Percentiles rank a stretch among this genome's conserved stretches.
phyloP scores from a whole-genome alignment of 805 yeast genomes.

The Wickerhamiella sergipiensis region DNA sequence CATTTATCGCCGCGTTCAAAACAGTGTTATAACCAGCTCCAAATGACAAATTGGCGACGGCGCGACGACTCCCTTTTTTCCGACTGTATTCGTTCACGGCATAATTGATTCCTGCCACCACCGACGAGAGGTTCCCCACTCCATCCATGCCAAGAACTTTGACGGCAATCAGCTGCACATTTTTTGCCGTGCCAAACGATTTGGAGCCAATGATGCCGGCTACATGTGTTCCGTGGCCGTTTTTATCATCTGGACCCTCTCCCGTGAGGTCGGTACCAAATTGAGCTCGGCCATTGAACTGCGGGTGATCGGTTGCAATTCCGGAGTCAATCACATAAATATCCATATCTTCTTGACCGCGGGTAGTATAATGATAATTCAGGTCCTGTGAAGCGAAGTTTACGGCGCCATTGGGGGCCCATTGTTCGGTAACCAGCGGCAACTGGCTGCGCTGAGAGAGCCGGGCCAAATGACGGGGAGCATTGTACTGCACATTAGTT shows the following conservation, averaged over 20 bases:
- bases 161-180: constrained; percentile 49
- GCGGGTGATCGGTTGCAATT: constrained; percentile 30
- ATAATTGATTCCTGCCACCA: constrained; percentile 26
- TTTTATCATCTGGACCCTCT: constrained; percentile 45
- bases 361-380: constrained; percentile 21
- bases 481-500: constrained; percentile 29
- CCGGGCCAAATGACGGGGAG: constrained; percentile 37
- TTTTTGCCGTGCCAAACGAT: constrained; percentile 73
- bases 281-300: constrained; percentile 31
- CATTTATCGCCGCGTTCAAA: constrained; percentile 61
- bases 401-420: neutral
- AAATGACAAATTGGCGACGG: constrained; percentile 63
- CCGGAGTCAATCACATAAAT: constrained; percentile 84
- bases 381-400: neutral
- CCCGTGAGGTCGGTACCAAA: constrained; percentile 34
- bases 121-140: constrained; percentile 37
- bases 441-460: constrained; percentile 20
- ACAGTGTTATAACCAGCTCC: constrained; percentile 60
- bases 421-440: neutral
- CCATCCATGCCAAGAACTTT: constrained; percentile 62
- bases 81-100: constrained; percentile 20
- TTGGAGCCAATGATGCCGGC: constrained; percentile 77
- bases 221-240: constrained; percentile 90
- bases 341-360: constrained; percentile 43
- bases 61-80: constrained; percentile 28